Percentiles rank a stretch among this genome's conserved stretches.
These are phyloP conservation scores for Penicillium parvum DNA, from an alignment of 495 filamentous ascomycete genomes.

Conservation along the genomic window DNA sequence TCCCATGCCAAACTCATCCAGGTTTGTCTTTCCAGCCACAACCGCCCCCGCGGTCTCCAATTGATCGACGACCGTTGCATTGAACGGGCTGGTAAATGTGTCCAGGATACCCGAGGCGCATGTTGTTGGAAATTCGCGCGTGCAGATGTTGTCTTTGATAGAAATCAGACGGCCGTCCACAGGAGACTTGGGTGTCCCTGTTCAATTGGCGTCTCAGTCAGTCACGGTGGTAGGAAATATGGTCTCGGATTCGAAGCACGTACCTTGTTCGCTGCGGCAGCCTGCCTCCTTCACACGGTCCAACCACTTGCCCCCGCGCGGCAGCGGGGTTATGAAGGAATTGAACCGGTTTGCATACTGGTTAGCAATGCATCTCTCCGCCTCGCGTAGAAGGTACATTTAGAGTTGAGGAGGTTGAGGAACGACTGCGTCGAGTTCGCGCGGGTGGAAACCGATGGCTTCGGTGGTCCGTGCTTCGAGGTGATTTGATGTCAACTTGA, in stretches of 20 bases:
- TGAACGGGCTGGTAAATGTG: constrained; percentile 68
- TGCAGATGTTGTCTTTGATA: constrained; percentile 90
- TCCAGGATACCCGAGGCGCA: constrained; percentile 75
- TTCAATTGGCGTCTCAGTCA: constrained; percentile 1
- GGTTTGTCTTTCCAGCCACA: constrained; percentile 77
- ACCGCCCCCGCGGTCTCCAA: constrained; percentile 61
- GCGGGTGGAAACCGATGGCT: constrained; percentile 7
- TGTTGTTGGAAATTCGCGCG: constrained; percentile 64
- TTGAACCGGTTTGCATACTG: constrained; percentile 41
- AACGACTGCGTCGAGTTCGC: constrained; percentile 3
- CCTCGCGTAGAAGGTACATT: constrained; percentile 49
- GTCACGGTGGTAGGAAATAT: background rate
- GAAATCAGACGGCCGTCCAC: constrained; percentile 59
- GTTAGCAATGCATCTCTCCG: constrained; percentile 46
- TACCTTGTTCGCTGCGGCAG: constrained; percentile 36
- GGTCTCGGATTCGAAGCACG: background rate
- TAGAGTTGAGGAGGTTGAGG: constrained; percentile 10
- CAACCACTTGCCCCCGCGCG: constrained; percentile 30
- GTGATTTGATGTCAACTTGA: no score
- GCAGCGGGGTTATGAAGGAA: constrained; percentile 42
- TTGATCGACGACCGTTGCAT: constrained; percentile 73
- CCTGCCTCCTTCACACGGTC: constrained; percentile 39
- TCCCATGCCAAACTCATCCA: constrained; percentile 99
- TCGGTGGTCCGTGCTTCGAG: constrained; percentile 13
- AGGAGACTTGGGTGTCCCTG: constrained; percentile 31